phyloP scores from a whole-genome alignment of 2,329 filamentous ascomycete genomes.

The Fragosphaeria purpurea region DNA sequence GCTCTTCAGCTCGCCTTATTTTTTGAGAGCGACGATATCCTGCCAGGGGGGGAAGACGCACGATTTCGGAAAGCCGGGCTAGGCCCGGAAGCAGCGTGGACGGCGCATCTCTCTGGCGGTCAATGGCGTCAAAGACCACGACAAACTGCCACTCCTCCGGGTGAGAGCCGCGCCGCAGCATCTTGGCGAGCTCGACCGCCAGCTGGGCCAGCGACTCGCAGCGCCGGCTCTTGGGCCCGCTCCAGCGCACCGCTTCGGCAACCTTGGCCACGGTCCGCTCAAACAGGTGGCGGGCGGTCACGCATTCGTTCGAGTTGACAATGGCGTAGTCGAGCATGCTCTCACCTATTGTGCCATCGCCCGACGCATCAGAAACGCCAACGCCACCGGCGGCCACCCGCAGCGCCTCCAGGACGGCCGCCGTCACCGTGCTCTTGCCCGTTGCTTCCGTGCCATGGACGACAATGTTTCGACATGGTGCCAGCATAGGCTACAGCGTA shows the following conservation, averaged over 20 bases:
- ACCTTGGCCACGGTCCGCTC: slow-evolving; percentile 58
- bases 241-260: slow-evolving; percentile 37
- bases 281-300: slow-evolving; percentile 67
- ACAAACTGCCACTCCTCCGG: slow-evolving; percentile 52
- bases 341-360: slow-evolving; percentile 37
- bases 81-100: slow-evolving; percentile 71
- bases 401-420: slow-evolving; percentile 46
- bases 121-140: slow-evolving; percentile 79
- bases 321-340: slow-evolving; percentile 45
- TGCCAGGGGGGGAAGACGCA: slow-evolving; percentile 31
- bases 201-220: slow-evolving; percentile 78
- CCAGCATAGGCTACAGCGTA: slow-evolving; percentile 44
- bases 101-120: slow-evolving; percentile 70
- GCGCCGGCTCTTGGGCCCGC: slow-evolving; percentile 40
- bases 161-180: slow-evolving; percentile 39
- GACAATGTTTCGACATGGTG: slow-evolving; percentile 64
- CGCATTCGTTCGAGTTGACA: slow-evolving; percentile 63
- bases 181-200: slow-evolving; percentile 57
- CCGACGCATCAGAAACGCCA: slow-evolving; percentile 16
- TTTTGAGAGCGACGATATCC: no score
- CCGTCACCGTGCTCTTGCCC: slow-evolving; percentile 68
- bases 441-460: slow-evolving; percentile 79
- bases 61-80: slow-evolving; percentile 69
- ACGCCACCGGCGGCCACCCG: slow-evolving; percentile 7
- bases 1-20: not conserved